Evolutionary conservation across 441 rosid species (phyloP).

Genomic region (Populus hybrid): DNA sequence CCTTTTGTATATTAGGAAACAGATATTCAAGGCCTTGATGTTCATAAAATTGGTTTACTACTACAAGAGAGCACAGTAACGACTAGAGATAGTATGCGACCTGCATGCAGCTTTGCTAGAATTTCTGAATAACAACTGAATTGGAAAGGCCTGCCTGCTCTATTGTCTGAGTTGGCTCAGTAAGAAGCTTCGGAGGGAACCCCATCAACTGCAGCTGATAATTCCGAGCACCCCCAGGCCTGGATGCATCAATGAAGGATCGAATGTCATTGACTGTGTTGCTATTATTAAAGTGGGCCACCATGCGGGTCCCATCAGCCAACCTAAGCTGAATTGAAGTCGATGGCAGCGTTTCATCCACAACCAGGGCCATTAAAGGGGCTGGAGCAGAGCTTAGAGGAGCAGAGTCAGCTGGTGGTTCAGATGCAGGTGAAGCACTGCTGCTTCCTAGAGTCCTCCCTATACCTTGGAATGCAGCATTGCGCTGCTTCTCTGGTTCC

Average conservation of each 20-base stretch:
- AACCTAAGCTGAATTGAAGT: conserved; percentile 86
- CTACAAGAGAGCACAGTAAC: conserved; percentile 13
- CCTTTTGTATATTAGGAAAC: conserved; percentile 7
- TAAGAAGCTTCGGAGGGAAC: conserved; percentile 78
- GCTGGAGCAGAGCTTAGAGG: conserved; percentile 23
- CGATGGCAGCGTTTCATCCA: conserved; percentile 65
- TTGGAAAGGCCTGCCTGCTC: conserved; percentile 85
- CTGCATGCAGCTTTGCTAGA: conserved; percentile 27
- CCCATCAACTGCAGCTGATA: conserved; percentile 94
- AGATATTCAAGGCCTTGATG: not conserved
- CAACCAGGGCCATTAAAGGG: conserved; percentile 36
- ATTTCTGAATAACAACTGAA: conserved; percentile 85
- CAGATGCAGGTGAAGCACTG: conserved; percentile 37
- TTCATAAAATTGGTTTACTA: not conserved
- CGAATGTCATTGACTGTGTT: conserved; percentile 68
- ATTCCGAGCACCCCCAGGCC: conserved; percentile 53
- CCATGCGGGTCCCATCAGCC: conserved; percentile 79
- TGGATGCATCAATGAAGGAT: conserved; percentile 63
- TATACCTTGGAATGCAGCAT: conserved; percentile 72
- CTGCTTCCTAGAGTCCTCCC: conserved; percentile 33
- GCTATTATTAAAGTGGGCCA: conserved; percentile 64
- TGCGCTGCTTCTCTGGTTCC: conserved; percentile 64
- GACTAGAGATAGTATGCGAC: not conserved
- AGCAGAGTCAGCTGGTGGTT: conserved; percentile 28
- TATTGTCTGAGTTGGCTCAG: conserved; percentile 59